Percentiles rank a stretch among this genome's conserved stretches.
Evolutionary conservation across 192 early-diverging fungal species (phyloP).

Genomic region (Linnemannia elongata): DNA sequence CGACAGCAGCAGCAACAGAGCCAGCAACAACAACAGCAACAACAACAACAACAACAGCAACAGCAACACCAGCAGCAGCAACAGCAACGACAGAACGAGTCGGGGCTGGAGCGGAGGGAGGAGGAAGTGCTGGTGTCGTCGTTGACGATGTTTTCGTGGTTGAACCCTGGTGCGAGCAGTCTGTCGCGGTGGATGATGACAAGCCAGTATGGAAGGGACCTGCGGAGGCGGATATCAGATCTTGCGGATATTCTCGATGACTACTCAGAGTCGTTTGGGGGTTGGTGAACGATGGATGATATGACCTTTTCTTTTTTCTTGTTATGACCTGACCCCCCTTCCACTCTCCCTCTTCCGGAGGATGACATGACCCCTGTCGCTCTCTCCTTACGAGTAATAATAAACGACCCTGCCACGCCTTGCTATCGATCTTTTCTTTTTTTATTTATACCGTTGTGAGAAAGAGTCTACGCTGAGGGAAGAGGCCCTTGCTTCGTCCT

Average conservation of each 20-base stretch:
- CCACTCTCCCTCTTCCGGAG: background rate
- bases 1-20: background rate
- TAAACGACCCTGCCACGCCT: background rate
- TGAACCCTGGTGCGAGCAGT: background rate
- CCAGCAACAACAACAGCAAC: slow-evolving; percentile 13
- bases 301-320: background rate
- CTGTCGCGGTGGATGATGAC: slow-evolving; percentile 21
- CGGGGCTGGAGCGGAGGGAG: background rate
- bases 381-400: background rate
- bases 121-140: background rate
- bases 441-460: background rate
- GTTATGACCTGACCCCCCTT: background rate
- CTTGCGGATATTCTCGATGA: slow-evolving; percentile 34
- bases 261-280: slow-evolving; percentile 26
- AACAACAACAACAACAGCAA: slow-evolving; percentile 8
- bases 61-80: slow-evolving; percentile 1
- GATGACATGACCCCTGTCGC: background rate
- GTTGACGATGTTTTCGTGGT: slow-evolving; percentile 5
- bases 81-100: slow-evolving; percentile 5
- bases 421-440: background rate
- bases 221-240: slow-evolving; percentile 21
- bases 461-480: background rate
- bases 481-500: background rate
- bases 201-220: slow-evolving; percentile 7
- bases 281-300: slow-evolving; percentile 8